Evolutionary conservation across 164 flowering plant genomes (phyloP), one percentile per base, ranked within the genome.

Genomic region (Tetrastigma voinierianum): DNA sequence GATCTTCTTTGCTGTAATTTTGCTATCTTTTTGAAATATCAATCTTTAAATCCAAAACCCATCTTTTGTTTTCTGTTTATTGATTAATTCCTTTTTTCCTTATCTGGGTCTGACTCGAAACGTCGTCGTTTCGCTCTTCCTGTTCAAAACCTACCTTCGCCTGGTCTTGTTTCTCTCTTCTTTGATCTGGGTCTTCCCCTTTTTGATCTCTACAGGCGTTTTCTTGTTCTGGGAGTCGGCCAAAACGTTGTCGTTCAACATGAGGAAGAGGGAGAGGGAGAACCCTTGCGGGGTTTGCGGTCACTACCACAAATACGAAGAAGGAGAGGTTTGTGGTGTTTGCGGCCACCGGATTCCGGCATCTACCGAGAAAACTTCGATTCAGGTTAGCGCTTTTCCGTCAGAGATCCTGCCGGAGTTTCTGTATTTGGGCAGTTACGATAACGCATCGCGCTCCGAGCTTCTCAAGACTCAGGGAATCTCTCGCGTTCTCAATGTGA

Each of bases 241-340:
- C 40, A 9, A 12, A 13, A 2, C 18, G 13, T 14, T 44, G 40
- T 32, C 15, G 4, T 46, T 17, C 12, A 65, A 23, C 16, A 90
- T 89, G 97, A 86, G 96, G 89, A 95, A 95, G 81, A 83, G 98
- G 74, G 98, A 90, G 81, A 81, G 98, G 61, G 98, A 95, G 65
- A 90, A 95, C 76, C 98, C 98, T 1, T 95, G 98, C 65, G 90
- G 81, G 62, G 81, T 95, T 58, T 94, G 98, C 70, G 97, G 98
- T 57, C 98, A 95, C 78, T 95, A 92, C 78, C 98, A 95, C 89
- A 90, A 95, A 72, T 90, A 87, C 69, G 97, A 92, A 65, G 93
- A 87, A 75, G 98, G 97, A 0, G 97, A 92, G 70, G 85, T 87
- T 40, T 95, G 98, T 67, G 92, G 91, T 59, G 70, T 89, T 67